phyloP scores from a whole-genome alignment of 1,284 basidiomycete species.

The Phellinidium pouzarii region DNA sequence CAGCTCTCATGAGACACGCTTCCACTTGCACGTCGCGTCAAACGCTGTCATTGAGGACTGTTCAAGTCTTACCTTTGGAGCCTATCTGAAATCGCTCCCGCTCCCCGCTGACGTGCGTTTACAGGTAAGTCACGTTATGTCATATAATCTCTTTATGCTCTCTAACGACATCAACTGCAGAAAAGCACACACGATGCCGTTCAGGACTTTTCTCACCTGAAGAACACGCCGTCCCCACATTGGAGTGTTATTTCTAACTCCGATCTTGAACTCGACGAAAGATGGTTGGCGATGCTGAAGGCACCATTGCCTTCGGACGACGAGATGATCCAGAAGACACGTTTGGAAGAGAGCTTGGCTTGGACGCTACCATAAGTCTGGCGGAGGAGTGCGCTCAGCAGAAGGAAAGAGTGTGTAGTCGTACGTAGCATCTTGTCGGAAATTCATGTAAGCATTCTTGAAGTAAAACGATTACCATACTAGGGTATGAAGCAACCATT shows the following conservation, averaged over 20 bases:
- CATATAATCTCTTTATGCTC: neutral
- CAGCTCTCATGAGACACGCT: conserved; percentile 48
- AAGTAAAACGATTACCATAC: too few relatives aligned
- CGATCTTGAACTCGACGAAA: neutral
- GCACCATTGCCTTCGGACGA: neutral
- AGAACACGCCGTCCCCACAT: conserved; percentile 65
- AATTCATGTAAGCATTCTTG: too few relatives aligned
- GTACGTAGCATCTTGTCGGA: too few relatives aligned
- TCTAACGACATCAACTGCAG: neutral
- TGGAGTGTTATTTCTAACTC: conserved; percentile 35
- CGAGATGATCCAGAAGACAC: neutral
- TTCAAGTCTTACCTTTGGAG: conserved; percentile 47
- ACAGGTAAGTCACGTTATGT: neutral
- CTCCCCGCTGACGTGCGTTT: conserved; percentile 2
- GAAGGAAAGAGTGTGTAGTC: too few relatives aligned
- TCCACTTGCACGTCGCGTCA: conserved; percentile 58
- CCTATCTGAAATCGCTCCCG: conserved; percentile 40
- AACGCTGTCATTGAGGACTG: conserved; percentile 76
- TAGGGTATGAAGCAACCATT: too few relatives aligned
- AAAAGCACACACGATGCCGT: conserved; percentile 29
- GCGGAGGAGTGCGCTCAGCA: neutral
- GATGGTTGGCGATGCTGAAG: neutral
- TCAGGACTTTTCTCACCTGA: conserved; percentile 80
- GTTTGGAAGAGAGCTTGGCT: neutral
- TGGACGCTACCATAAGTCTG: neutral